These are phyloP conservation scores for Ascochyta viciae-villosae DNA, from an alignment of 2,329 filamentous ascomycete genomes.

Conservation along the genomic window DNA sequence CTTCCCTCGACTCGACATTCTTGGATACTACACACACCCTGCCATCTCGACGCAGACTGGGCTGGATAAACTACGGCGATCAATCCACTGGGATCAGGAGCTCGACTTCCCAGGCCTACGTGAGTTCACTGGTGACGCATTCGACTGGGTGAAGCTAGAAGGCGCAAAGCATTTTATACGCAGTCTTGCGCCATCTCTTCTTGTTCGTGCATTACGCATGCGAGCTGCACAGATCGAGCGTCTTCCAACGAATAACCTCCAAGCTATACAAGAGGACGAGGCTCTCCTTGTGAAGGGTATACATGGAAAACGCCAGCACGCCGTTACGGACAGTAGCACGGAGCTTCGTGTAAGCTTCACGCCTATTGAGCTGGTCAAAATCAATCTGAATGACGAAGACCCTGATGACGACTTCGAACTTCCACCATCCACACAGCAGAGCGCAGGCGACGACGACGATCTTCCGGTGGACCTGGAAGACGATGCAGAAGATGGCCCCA, in stretches of 20 bases:
- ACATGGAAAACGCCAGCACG: constrained; percentile 71
- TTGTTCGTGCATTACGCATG: constrained; percentile 65
- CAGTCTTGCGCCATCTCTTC: constrained; percentile 76
- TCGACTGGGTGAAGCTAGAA: constrained; percentile 81
- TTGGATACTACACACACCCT: constrained; percentile 88
- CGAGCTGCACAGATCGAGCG: constrained; percentile 34
- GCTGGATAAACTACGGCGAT: constrained; percentile 61
- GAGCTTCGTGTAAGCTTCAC: constrained; percentile 82
- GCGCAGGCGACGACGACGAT: constrained; percentile 41
- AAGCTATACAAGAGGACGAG: constrained; percentile 56
- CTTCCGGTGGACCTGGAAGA: constrained; percentile 39
- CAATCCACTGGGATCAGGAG: constrained; percentile 66
- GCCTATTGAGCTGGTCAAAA: constrained; percentile 76
- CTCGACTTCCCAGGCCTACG: constrained; percentile 73
- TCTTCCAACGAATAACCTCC: constrained; percentile 40
- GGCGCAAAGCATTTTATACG: constrained; percentile 87
- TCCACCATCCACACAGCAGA: constrained; percentile 24
- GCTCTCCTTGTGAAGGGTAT: constrained; percentile 68
- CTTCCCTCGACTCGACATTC: constrained; percentile 80
- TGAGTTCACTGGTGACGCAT: constrained; percentile 76
- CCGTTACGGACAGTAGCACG: constrained; percentile 74
- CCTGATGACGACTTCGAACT: constrained; percentile 69
- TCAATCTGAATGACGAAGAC: constrained; percentile 77
- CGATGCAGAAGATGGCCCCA: constrained; percentile 47
- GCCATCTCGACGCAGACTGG: constrained; percentile 72